Evolutionary conservation across 1,284 basidiomycete genomes (phyloP).

Genomic region (Pseudozyma thailandica): DNA sequence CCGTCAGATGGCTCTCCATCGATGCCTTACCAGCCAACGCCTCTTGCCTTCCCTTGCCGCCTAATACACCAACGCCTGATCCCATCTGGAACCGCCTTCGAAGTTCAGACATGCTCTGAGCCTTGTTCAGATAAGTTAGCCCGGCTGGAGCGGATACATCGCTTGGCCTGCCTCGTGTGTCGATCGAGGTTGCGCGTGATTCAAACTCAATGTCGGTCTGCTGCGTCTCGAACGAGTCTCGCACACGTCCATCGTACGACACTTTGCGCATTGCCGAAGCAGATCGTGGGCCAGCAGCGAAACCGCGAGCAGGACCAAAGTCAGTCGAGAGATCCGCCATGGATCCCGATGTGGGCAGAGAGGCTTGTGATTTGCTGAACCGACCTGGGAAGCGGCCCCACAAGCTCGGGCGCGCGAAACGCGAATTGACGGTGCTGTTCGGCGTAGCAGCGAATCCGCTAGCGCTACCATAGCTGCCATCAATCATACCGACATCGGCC

Average conservation of each 20-base stretch:
- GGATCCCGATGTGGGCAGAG: slow-evolving; percentile 24
- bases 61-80: slow-evolving; percentile 6
- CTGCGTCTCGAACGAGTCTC: slow-evolving; percentile 47
- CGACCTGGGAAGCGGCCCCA: slow-evolving; percentile 43
- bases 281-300: slow-evolving; percentile 28
- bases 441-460: slow-evolving; percentile 3
- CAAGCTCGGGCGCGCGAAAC: slow-evolving; percentile 24
- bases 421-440: slow-evolving; percentile 15
- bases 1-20: slow-evolving; percentile 21
- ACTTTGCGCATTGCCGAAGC: slow-evolving; percentile 43
- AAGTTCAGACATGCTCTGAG: slow-evolving; percentile 39
- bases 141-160: slow-evolving; percentile 18
- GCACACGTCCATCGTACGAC: slow-evolving; percentile 35
- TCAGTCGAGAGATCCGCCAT: slow-evolving; percentile 29
- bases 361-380: slow-evolving; percentile 43
- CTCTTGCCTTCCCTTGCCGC: slow-evolving; percentile 20
- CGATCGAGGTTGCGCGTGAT: slow-evolving; percentile 42
- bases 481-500: slow-evolving; percentile 11
- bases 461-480: slow-evolving; percentile 24
- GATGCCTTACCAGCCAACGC: slow-evolving; percentile 20
- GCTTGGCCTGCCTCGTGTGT: slow-evolving; percentile 28
- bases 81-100: slow-evolving; percentile 31
- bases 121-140: slow-evolving; percentile 20
- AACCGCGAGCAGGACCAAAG: slow-evolving; percentile 18
- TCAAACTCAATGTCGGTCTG: slow-evolving; percentile 45